These are phyloP conservation scores for Fraxinus greggii DNA, from an alignment of 305 asterid genomes.

Conservation along the genomic window DNA sequence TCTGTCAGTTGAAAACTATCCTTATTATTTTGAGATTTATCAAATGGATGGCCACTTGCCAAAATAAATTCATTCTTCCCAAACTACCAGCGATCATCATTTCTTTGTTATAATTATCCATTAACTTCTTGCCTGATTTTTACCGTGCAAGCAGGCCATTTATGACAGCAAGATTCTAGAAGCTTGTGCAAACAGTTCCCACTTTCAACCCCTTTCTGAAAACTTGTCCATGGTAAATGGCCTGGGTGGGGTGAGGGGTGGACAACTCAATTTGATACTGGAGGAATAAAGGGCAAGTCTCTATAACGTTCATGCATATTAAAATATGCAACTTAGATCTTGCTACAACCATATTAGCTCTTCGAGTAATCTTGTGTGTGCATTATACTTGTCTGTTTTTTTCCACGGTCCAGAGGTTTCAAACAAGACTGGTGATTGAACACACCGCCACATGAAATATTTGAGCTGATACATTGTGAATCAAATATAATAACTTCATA, in stretches of 20 bases:
- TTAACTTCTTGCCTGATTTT: not conserved
- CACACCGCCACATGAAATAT: not conserved
- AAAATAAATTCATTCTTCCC: not conserved
- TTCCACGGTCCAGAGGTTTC: not conserved
- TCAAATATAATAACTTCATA: constrained; percentile 7
- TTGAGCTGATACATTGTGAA: not conserved
- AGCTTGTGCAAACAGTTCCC: not conserved
- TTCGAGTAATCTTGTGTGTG: not conserved
- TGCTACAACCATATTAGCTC: not conserved
- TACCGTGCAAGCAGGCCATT: not conserved
- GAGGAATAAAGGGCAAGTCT: not conserved
- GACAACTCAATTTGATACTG: not conserved
- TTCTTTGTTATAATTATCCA: not conserved
- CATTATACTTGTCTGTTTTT: not conserved
- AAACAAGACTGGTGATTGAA: not conserved
- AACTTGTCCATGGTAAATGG: not conserved
- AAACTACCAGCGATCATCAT: not conserved
- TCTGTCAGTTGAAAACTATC: not conserved
- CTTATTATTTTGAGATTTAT: not conserved
- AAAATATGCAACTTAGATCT: not conserved
- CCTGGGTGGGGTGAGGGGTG: not conserved
- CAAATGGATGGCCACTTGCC: not conserved
- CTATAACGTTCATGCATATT: not conserved
- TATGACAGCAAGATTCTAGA: not conserved
- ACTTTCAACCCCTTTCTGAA: not conserved